phyloP scores from a whole-genome alignment of 225 moss, liverwort and hornwort species.

The Neckera pumila region DNA sequence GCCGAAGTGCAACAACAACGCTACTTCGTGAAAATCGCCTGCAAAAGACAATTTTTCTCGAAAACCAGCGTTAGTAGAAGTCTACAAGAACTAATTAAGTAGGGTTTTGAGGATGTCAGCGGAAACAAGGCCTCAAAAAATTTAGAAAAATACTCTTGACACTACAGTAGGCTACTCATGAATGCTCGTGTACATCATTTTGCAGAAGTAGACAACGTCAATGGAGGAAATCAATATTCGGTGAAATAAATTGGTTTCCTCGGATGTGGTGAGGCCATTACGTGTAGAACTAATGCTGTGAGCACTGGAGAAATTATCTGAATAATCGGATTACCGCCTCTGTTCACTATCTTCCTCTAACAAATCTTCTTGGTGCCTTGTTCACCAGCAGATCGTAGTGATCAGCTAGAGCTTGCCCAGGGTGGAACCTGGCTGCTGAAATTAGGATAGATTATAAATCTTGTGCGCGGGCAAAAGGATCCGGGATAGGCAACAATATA shows the following conservation, averaged over 20 bases:
- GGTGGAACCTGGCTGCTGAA: not conserved
- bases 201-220: not conserved
- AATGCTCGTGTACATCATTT: not conserved
- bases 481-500: not conserved
- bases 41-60: not conserved
- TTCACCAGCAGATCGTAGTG: not conserved
- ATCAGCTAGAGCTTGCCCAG: not conserved
- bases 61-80: not conserved
- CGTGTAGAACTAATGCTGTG: not conserved
- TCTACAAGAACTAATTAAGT: not conserved
- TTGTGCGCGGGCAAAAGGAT: not conserved
- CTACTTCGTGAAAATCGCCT: constrained; percentile 30
- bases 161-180: not conserved
- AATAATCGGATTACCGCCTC: not conserved
- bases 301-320: not conserved
- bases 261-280: not conserved
- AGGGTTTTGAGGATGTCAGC: not conserved
- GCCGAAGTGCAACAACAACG: constrained; percentile 15
- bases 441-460: not conserved
- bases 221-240: not conserved
- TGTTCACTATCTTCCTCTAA: not conserved
- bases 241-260: not conserved
- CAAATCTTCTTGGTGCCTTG: not conserved
- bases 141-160: not conserved
- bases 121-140: not conserved